Evolutionary conservation across 805 yeast species (phyloP).

Genomic region (Saccharomycopsis selenospora): DNA sequence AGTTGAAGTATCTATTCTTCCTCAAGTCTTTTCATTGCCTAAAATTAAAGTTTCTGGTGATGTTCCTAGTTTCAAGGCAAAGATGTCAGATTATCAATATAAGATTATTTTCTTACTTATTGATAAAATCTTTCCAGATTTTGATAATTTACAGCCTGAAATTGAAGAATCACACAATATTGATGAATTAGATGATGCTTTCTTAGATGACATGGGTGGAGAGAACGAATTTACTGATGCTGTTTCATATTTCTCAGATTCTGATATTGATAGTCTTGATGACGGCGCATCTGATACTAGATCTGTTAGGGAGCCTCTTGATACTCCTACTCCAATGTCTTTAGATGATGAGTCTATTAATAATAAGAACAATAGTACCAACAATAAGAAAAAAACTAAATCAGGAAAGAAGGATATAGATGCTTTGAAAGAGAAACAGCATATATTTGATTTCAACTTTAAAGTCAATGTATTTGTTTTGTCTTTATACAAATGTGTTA

Average conservation of each 20-base stretch:
- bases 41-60: slow-evolving; percentile 67
- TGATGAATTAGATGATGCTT: background rate
- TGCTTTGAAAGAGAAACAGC: slow-evolving; percentile 11
- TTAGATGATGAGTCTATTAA: background rate
- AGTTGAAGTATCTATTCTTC: slow-evolving; percentile 78
- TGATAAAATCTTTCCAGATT: slow-evolving; percentile 59
- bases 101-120: slow-evolving; percentile 76
- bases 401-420: too few species aligned
- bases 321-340: slow-evolving; percentile 4
- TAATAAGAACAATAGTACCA: background rate
- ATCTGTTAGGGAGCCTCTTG: slow-evolving; percentile 15
- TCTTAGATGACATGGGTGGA: slow-evolving; percentile 3
- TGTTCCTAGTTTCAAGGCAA: slow-evolving; percentile 63
- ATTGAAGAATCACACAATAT: slow-evolving; percentile 28
- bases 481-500: slow-evolving; percentile 60
- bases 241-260: slow-evolving; percentile 9
- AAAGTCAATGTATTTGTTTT: slow-evolving; percentile 57
- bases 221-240: slow-evolving; percentile 22
- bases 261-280: slow-evolving; percentile 5
- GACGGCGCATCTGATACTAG: slow-evolving; percentile 13
- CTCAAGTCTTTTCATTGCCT: slow-evolving; percentile 69
- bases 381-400: background rate
- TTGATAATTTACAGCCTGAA: slow-evolving; percentile 22
- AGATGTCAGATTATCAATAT: slow-evolving; percentile 84
- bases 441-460: slow-evolving; percentile 51